Evolutionary conservation across 2,329 filamentous ascomycete genomes (phyloP).

Genomic region (Curvularia sp.): DNA sequence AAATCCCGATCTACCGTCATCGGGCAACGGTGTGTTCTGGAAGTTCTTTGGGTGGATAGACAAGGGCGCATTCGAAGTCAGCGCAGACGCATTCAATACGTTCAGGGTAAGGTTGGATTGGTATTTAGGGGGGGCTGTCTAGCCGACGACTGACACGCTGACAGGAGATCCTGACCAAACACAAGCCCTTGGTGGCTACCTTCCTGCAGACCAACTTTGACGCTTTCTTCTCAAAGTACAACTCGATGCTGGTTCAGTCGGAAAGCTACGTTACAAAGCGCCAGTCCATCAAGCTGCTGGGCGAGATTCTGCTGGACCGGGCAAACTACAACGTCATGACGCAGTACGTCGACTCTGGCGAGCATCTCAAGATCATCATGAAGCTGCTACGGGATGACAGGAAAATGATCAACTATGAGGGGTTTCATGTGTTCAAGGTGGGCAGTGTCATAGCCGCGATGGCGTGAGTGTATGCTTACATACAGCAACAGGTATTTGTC

Average conservation of each 20-base stretch:
- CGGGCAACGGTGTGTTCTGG: conserved; percentile 90
- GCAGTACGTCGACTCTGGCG: conserved; percentile 90
- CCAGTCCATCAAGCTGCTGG: conserved; percentile 95
- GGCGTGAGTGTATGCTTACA: conserved; percentile 18
- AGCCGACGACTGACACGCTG: conserved; percentile 22
- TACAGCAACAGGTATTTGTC: conserved; percentile 76
- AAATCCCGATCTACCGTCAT: conserved; percentile 76
- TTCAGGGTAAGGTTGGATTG: conserved; percentile 73
- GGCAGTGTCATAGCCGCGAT: conserved; percentile 1
- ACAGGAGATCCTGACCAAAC: conserved; percentile 92
- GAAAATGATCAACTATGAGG: conserved; percentile 99
- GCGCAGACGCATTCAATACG: conserved; percentile 95
- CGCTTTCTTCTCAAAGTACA: conserved; percentile 90
- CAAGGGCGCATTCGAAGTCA: conserved; percentile 93
- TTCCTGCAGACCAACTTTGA: conserved; percentile 92
- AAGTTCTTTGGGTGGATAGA: conserved; percentile 97
- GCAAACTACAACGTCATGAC: conserved; percentile 99
- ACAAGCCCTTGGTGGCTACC: conserved; percentile 87
- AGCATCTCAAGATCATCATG: conserved; percentile 98
- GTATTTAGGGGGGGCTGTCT: not conserved
- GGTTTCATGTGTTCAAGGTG: conserved; percentile 97
- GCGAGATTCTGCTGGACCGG: conserved; percentile 91
- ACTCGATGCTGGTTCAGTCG: conserved; percentile 84
- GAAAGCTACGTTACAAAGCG: conserved; percentile 97
- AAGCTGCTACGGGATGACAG: conserved; percentile 93